These are phyloP conservation scores for Triglochin maritima DNA, from an alignment of 106 monocot species.

Conservation along the genomic window DNA sequence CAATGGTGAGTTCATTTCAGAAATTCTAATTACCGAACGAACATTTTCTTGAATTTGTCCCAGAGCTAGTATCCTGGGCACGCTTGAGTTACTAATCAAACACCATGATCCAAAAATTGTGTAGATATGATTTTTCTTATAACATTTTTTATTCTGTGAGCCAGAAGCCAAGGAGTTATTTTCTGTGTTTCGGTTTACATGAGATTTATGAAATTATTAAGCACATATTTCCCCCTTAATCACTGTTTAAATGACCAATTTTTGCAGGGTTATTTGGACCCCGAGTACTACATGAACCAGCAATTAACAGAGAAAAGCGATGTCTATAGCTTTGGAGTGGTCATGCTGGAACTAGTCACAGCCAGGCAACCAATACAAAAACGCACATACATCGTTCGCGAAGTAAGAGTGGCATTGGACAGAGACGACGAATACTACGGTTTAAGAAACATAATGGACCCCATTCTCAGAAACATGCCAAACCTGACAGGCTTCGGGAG, in stretches of 20 bases:
- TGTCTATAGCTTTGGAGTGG: conserved; percentile 23
- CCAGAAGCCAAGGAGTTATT: neutral
- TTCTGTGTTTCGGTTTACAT: neutral
- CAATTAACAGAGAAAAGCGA: conserved; percentile 26
- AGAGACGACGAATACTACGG: conserved; percentile 1
- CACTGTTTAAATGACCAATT: neutral
- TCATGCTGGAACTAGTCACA: conserved; percentile 15
- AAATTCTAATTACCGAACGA: too few relatives aligned
- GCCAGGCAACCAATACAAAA: conserved; percentile 9
- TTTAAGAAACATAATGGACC: conserved; percentile 4
- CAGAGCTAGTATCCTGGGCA: too few relatives aligned
- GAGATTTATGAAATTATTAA: neutral
- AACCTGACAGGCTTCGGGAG: conserved; percentile 1
- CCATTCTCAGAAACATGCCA: neutral
- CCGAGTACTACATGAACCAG: conserved; percentile 22
- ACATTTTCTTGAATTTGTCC: too few relatives aligned
- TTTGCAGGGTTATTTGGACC: conserved; percentile 24
- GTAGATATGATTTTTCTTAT: neutral
- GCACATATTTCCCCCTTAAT: neutral
- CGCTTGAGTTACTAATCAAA: too few relatives aligned
- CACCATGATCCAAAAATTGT: neutral
- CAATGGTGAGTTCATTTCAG: conserved; percentile 6
- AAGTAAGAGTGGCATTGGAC: conserved; percentile 2
- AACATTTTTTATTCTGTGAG: neutral
- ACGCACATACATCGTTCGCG: conserved; percentile 9